Evolutionary conservation across 176 grass and related monocot genomes (phyloP).

Genomic region (Olyra latifolia): DNA sequence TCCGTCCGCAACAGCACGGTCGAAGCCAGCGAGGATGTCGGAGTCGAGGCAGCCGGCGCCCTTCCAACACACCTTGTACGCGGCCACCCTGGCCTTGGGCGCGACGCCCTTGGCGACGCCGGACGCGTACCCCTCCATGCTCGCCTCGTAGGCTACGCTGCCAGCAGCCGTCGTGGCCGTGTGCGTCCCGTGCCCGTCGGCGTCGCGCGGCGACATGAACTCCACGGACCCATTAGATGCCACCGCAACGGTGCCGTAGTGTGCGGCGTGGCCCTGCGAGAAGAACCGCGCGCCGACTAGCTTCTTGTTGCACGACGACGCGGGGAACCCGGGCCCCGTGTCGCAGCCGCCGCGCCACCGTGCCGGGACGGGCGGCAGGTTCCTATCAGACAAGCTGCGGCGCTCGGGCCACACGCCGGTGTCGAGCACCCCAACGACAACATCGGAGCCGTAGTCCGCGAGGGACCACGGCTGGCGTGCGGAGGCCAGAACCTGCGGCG

Average conservation of each 20-base stretch:
- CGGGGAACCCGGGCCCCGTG: conserved; percentile 46
- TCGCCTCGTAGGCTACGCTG: conserved; percentile 71
- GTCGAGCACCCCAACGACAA: conserved; percentile 81
- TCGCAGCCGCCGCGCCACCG: conserved; percentile 93
- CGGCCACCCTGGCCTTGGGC: conserved; percentile 81
- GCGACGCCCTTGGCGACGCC: conserved; percentile 95
- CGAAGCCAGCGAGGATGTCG: conserved; percentile 94
- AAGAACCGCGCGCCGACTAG: conserved; percentile 90
- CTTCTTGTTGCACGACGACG: conserved; percentile 75
- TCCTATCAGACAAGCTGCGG: conserved; percentile 79
- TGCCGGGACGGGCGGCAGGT: conserved; percentile 65
- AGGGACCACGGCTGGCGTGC: conserved; percentile 91
- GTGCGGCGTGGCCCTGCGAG: conserved; percentile 65
- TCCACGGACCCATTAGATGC: conserved; percentile 67
- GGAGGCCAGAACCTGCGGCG: conserved; percentile 92
- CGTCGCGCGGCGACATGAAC: conserved; percentile 82
- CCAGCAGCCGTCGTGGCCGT: conserved; percentile 87
- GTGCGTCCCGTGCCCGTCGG: conserved; percentile 89
- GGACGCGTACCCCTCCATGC: conserved; percentile 74
- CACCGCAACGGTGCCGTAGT: conserved; percentile 39
- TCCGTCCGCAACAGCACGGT: conserved; percentile 85
- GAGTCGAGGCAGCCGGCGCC: conserved; percentile 86
- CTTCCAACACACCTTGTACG: conserved; percentile 97
- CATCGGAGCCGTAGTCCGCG: conserved; percentile 90
- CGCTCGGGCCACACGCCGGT: conserved; percentile 92